Conservation (phyloP, 371 early-diverging fungal species). For the Syncephalastrum sp. region DNA sequence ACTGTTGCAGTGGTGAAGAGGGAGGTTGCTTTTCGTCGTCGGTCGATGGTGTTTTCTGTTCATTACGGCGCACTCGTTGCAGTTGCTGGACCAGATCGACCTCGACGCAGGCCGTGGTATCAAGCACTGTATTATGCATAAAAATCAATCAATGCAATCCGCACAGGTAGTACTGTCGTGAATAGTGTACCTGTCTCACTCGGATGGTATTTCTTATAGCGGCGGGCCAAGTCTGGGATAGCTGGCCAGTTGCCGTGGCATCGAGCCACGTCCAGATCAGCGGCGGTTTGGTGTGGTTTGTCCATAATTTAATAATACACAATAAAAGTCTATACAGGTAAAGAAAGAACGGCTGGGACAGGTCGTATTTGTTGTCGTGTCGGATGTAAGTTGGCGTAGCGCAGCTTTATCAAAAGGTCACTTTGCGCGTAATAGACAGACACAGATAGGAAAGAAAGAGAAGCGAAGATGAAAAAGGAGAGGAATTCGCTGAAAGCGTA, state of each 20-base stretch:
- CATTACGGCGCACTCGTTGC: no score
- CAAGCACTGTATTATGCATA: constrained; percentile 6
- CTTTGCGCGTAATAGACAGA: no score
- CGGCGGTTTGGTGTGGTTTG: constrained; percentile 28
- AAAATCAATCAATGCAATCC: not conserved
- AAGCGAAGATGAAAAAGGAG: no score
- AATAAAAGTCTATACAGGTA: not conserved
- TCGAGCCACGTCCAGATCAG: constrained; percentile 56
- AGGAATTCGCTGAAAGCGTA: no score
- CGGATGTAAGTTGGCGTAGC: no score
- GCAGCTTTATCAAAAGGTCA: no score
- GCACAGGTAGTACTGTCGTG: no score
- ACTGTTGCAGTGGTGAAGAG: no score
- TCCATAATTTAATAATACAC: not conserved
- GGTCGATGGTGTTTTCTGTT: no score
- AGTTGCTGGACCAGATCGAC: constrained; percentile 17
- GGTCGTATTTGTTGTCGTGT: not conserved
- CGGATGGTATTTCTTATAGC: constrained; percentile 63
- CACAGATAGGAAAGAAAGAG: no score
- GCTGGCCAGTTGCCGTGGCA: constrained; percentile 56
- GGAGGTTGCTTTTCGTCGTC: no score
- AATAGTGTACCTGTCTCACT: constrained; percentile 55
- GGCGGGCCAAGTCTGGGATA: constrained; percentile 61
- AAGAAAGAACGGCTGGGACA: not conserved
- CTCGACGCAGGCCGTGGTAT: constrained; percentile 21